A percentile compares a stretch with the other conserved stretches of the same genome.
Conservation (phyloP, 805 yeast genomes). For the Pichia ethanolica region DNA sequence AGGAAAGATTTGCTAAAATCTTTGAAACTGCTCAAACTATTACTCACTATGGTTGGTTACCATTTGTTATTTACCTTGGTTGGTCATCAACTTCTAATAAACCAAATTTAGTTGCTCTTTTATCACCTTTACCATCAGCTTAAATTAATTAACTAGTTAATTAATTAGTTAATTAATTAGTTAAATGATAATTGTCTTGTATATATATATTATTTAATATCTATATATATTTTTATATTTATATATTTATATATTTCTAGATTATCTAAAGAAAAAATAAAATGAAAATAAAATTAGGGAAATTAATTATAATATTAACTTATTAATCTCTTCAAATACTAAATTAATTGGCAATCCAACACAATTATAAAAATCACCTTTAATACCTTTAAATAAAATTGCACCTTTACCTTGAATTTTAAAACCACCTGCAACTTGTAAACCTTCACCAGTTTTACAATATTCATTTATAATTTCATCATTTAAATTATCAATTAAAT, state of each 20-base stretch:
- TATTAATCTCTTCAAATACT: slow-evolving; percentile 34
- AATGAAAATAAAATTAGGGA: too few relatives aligned
- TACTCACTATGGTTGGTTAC: slow-evolving; percentile 96
- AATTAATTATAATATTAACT: slow-evolving; percentile 9
- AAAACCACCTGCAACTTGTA: slow-evolving; percentile 88
- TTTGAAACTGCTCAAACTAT: slow-evolving; percentile 77
- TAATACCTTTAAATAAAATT: slow-evolving; percentile 49
- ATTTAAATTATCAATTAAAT: slow-evolving; percentile 37
- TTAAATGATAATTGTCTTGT: too few relatives aligned
- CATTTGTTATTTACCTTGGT: slow-evolving; percentile 87
- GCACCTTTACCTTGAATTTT: slow-evolving; percentile 72
- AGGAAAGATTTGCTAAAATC: slow-evolving; percentile 81
- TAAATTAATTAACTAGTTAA: slow-evolving; percentile 29
- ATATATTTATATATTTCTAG: neutral
- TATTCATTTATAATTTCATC: slow-evolving; percentile 55
- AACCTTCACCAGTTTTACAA: slow-evolving; percentile 65
- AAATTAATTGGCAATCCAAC: slow-evolving; percentile 76
- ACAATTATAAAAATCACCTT: slow-evolving; percentile 80
- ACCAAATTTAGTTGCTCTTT: slow-evolving; percentile 70
- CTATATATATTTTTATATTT: too few relatives aligned
- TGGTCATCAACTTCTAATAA: slow-evolving; percentile 76
- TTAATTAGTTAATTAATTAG: neutral
- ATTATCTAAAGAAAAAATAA: neutral
- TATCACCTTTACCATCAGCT: slow-evolving; percentile 76
- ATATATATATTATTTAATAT: slow-evolving; percentile 2